phyloP scores from a whole-genome alignment of 352 stramenopile species.

The Phytophthora litchii region DNA sequence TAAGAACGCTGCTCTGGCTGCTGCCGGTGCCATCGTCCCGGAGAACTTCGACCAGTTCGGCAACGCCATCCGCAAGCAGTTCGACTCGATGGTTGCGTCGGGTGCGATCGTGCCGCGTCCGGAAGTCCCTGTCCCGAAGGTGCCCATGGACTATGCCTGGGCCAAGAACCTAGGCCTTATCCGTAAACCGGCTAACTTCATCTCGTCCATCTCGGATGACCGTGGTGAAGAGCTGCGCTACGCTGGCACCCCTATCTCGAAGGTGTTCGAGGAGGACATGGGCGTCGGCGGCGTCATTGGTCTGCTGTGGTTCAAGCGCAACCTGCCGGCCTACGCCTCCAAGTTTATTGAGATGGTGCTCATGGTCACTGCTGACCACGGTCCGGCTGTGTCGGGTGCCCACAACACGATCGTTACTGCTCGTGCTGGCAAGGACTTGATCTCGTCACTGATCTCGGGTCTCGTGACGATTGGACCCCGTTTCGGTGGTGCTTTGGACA shows the following conservation, averaged over 20 bases:
- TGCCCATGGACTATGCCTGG: slow-evolving; percentile 98
- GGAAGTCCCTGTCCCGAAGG: slow-evolving; percentile 92
- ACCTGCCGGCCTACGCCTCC: slow-evolving; percentile 86
- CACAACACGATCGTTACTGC: slow-evolving; percentile 97
- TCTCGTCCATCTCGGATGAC: slow-evolving; percentile 98
- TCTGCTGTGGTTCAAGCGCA: slow-evolving; percentile 96
- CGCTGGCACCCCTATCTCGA: slow-evolving; percentile 94
- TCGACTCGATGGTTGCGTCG: slow-evolving; percentile 77
- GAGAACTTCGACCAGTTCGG: slow-evolving; percentile 96
- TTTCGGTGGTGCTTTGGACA: slow-evolving; percentile 96
- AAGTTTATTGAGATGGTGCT: slow-evolving; percentile 99
- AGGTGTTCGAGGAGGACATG: slow-evolving; percentile 94
- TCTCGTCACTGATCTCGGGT: slow-evolving; percentile 96
- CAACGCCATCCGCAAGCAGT: slow-evolving; percentile 91
- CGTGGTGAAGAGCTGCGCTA: slow-evolving; percentile 96
- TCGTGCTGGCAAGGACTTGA: slow-evolving; percentile 96
- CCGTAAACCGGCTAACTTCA: slow-evolving; percentile 97
- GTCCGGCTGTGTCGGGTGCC: slow-evolving; percentile 94
- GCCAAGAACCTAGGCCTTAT: slow-evolving; percentile 96
- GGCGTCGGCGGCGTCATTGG: slow-evolving; percentile 94
- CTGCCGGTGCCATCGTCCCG: slow-evolving; percentile 92
- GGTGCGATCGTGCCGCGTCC: slow-evolving; percentile 85
- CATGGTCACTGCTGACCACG: slow-evolving; percentile 97
- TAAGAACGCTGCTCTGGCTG: slow-evolving; percentile 93
- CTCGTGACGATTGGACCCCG: slow-evolving; percentile 96